Evolutionary conservation across 768 basidiomycete species (phyloP).

Genomic region (Mycena amicta): DNA sequence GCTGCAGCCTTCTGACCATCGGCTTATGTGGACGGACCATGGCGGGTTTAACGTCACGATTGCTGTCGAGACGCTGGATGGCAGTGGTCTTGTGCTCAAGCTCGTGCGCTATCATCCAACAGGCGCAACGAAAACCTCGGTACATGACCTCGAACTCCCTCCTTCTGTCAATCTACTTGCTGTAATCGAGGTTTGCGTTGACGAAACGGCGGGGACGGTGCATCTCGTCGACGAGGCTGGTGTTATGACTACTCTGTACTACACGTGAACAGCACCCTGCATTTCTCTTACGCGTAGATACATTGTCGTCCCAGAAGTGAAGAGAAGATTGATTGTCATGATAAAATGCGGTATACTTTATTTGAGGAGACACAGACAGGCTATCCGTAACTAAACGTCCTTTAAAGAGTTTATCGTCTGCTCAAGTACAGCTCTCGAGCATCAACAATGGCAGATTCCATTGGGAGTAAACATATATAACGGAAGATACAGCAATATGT

Average conservation of each 20-base stretch:
- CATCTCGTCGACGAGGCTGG: constrained; percentile 1
- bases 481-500: too few species aligned
- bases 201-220: constrained; percentile 14
- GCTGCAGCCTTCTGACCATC: neutral
- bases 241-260: constrained; percentile 8
- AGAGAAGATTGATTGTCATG: too few species aligned
- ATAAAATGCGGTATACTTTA: too few species aligned
- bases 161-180: neutral
- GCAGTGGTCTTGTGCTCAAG: constrained; percentile 1
- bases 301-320: too few species aligned
- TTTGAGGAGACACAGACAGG: too few species aligned
- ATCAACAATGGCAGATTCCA: too few species aligned
- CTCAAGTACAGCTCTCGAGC: too few species aligned
- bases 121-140: neutral
- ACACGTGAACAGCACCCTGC: too few species aligned
- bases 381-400: too few species aligned
- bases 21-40: constrained; percentile 18
- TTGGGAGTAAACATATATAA: too few species aligned
- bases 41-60: constrained; percentile 12
- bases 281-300: too few species aligned
- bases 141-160: constrained; percentile 9
- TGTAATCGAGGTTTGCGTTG: constrained; percentile 5
- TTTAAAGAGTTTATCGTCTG: too few species aligned
- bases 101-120: constrained; percentile 17
- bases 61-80: neutral